Conservation (phyloP, 495 filamentous ascomycete genomes). For the Hypoxylon subgilvum region DNA sequence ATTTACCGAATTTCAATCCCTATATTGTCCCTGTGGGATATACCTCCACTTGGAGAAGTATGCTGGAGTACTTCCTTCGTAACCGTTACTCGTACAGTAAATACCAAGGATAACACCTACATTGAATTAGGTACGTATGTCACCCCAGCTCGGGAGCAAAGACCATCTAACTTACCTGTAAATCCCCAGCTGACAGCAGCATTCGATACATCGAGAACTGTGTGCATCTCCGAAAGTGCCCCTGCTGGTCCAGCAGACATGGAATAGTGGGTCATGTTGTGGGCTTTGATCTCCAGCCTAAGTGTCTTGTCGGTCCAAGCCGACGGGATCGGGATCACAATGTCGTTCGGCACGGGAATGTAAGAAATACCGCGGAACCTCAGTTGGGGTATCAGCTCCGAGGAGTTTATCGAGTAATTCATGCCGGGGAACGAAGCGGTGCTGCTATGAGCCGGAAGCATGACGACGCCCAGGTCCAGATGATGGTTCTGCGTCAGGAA, state of each 20-base stretch:
- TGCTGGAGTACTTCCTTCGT: slow-evolving; percentile 46
- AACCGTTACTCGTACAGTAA: slow-evolving; percentile 61
- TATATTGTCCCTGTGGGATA: slow-evolving; percentile 48
- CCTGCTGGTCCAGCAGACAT: slow-evolving; percentile 51
- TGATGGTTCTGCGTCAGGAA: slow-evolving; percentile 63
- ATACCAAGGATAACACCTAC: slow-evolving; percentile 52
- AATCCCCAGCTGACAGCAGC: slow-evolving; percentile 57
- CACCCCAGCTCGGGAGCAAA: too few relatives aligned
- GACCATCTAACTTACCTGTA: slow-evolving; percentile 48
- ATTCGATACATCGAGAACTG: slow-evolving; percentile 48
- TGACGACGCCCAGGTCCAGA: slow-evolving; percentile 57
- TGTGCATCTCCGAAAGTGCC: slow-evolving; percentile 37
- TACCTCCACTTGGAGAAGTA: slow-evolving; percentile 58
- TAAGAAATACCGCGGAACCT: slow-evolving; percentile 50
- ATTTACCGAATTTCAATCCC: too few relatives aligned
- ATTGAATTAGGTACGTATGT: too few relatives aligned
- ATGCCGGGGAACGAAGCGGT: slow-evolving; percentile 10
- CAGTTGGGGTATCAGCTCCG: slow-evolving; percentile 42
- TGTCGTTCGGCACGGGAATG: slow-evolving; percentile 40
- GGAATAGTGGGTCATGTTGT: slow-evolving; percentile 54
- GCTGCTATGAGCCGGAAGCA: slow-evolving; percentile 41
- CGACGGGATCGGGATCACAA: slow-evolving; percentile 39
- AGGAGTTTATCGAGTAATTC: slow-evolving; percentile 8
- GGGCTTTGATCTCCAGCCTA: slow-evolving; percentile 52
- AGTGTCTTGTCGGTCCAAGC: slow-evolving; percentile 45